Conservation (phyloP, 2,329 filamentous ascomycete genomes). For the Aspergillaceae sp. region DNA sequence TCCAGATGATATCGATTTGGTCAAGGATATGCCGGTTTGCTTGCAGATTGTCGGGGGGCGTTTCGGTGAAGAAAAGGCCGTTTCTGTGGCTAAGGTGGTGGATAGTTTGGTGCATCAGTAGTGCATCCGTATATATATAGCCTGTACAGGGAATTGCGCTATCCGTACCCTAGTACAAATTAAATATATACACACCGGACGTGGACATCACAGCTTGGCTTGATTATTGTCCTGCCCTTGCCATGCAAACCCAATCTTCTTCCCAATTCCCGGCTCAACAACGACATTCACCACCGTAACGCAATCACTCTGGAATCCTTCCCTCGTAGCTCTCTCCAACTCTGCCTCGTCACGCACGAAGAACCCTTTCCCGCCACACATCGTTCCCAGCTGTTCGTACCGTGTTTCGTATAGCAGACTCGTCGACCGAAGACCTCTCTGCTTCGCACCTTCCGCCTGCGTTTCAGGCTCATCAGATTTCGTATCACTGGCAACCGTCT, state of each 20-base stretch:
- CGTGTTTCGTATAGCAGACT: constrained; percentile 47
- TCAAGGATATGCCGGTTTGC: constrained; percentile 24
- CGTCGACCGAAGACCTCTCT: constrained; percentile 39
- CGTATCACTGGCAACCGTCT: constrained; percentile 27
- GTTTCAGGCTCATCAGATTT: constrained; percentile 6
- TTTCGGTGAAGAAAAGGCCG: constrained; percentile 25
- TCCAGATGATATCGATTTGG: constrained; percentile 21
- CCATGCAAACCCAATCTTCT: constrained; percentile 32
- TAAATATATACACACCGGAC: background rate
- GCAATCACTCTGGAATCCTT: constrained; percentile 40
- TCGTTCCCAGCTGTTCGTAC: constrained; percentile 49
- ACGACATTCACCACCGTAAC: constrained; percentile 49
- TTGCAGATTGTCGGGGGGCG: constrained; percentile 26
- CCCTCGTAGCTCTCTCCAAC: constrained; percentile 41
- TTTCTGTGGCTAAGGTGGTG: constrained; percentile 23
- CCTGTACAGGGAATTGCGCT: no score
- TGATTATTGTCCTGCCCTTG: constrained; percentile 12
- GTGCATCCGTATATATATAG: background rate
- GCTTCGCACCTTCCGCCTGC: background rate
- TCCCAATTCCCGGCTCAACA: constrained; percentile 43
- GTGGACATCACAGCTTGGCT: no score
- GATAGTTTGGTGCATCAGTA: constrained; percentile 12
- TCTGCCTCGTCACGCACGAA: constrained; percentile 46
- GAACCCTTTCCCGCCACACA: constrained; percentile 47
- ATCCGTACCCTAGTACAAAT: background rate